Evolutionary conservation across 2,329 filamentous ascomycete species (phyloP).

Genomic region (Alternaria incomplexa): DNA sequence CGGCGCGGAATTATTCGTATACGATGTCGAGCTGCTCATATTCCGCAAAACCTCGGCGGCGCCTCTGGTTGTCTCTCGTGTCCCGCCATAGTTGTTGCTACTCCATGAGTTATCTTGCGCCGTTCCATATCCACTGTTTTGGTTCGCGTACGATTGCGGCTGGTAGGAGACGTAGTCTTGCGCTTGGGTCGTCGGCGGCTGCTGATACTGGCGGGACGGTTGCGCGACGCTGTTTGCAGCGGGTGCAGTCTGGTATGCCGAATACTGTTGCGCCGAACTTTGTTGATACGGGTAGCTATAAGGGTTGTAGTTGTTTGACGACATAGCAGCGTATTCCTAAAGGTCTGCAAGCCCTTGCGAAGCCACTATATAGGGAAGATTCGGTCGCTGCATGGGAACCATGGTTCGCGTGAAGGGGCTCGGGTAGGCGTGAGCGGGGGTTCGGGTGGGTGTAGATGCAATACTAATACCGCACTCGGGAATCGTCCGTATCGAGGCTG

Average conservation of each 20-base stretch:
- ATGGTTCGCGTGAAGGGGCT: conserved; percentile 2
- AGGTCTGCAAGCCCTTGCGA: not conserved
- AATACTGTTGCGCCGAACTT: conserved; percentile 36
- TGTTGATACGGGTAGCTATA: conserved; percentile 40
- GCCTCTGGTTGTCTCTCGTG: conserved; percentile 33
- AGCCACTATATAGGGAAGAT: conserved; percentile 2
- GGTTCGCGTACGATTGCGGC: conserved; percentile 25
- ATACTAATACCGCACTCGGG: not conserved
- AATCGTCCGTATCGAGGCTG: not conserved
- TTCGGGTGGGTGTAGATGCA: not conserved
- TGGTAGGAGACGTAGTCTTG: conserved; percentile 39
- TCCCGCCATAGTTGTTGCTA: conserved; percentile 30
- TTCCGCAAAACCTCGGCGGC: conserved; percentile 43
- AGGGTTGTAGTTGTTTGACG: conserved; percentile 33
- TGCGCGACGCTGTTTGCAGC: conserved; percentile 31
- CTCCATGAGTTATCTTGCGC: conserved; percentile 32
- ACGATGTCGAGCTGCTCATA: conserved; percentile 39
- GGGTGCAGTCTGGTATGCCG: conserved; percentile 33
- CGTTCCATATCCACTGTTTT: conserved; percentile 26
- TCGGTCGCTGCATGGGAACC: conserved; percentile 8
- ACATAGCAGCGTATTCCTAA: conserved; percentile 24
- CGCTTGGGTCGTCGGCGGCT: conserved; percentile 27
- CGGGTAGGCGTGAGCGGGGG: not conserved
- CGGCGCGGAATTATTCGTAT: conserved; percentile 23
- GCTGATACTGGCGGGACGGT: conserved; percentile 34